Evolutionary conservation across 179 eudicot species (phyloP), one percentile per base, ranked within the genome.

Genomic region (Pouteria campechiana): DNA sequence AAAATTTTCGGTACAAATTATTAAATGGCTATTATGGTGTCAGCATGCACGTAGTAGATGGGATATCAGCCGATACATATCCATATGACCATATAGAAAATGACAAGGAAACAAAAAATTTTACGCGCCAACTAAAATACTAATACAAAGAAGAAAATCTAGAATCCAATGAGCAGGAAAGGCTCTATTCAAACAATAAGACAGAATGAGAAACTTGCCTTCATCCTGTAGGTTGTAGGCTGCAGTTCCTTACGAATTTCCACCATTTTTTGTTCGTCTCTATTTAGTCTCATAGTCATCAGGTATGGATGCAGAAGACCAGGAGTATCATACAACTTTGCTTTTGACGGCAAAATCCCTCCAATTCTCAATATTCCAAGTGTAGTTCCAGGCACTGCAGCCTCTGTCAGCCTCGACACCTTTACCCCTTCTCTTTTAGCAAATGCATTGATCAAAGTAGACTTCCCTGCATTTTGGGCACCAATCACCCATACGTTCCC

Each of bases 401-500:
- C 98, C 65, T 90, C 96, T 1, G 98, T 82, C 30, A 90, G 90
- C 55, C 73, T 90, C 13, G 78, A 62, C 40, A 71, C 75, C 50
- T 82, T 79, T 29, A 73, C 82, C 16, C 85, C 83, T 58, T 61
- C 87, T 68, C 86, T 90, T 64, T 77, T 90, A 3, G 92, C 80
- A 60, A 90, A 70, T 28, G 80, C 85, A 51, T 90, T 90, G 44
- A 86, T 88, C 43, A 90, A 55, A 7, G 96, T 90, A 7, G 98
- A 90, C 50, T 90, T 90, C 24, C 98, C 96, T 1, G 96, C 96
- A 71, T 90, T 90, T 45, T 90, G 98, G 42, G 98, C 90, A 16
- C 98, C 98, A 48, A 86, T 71, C 46, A 90, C 90, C 98, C 98
- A 90, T 28, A 90, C 96, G 65, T 86, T 78, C 54, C 98, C 98